A percentile compares a stretch with the other conserved stretches of the same genome.
Evolutionary conservation across 1,284 basidiomycete species (phyloP).

Genomic region (Austroboletus niveus): DNA sequence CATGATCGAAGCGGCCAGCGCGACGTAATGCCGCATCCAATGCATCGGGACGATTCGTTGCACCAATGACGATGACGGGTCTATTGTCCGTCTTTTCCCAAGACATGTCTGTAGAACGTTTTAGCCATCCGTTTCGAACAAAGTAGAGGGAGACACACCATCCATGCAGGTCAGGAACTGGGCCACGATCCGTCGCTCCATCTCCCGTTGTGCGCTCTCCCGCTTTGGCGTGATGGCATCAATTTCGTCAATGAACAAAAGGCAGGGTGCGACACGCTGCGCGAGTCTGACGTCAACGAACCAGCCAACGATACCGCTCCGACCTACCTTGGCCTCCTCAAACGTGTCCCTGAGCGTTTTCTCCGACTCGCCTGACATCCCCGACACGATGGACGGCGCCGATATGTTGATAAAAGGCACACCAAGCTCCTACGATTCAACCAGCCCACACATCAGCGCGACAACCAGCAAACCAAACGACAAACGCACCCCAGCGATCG

Average conservation of each 20-base stretch:
- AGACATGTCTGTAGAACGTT: constrained; percentile 61
- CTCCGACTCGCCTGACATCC: constrained; percentile 98
- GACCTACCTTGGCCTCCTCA: constrained; percentile 80
- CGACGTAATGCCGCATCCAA: constrained; percentile 90
- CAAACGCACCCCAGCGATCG: constrained; percentile 87
- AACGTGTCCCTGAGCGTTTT: constrained; percentile 95
- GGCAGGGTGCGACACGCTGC: constrained; percentile 83
- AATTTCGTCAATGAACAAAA: constrained; percentile 96
- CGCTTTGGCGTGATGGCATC: constrained; percentile 98
- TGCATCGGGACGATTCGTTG: constrained; percentile 94
- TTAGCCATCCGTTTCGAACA: not conserved
- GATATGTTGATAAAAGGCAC: constrained; percentile 93
- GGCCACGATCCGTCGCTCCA: constrained; percentile 96
- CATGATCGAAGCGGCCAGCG: constrained; percentile 95
- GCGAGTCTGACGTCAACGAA: not conserved
- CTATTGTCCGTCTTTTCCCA: constrained; percentile 91
- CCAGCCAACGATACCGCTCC: not conserved
- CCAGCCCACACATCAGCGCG: constrained; percentile 7
- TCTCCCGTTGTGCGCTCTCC: constrained; percentile 95
- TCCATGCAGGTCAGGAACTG: constrained; percentile 98
- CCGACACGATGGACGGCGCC: constrained; percentile 92
- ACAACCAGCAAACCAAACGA: not conserved
- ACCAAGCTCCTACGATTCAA: constrained; percentile 67
- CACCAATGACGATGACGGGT: constrained; percentile 93
- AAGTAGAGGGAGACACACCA: constrained; percentile 48